Percentiles rank a stretch among this genome's conserved stretches.
These are phyloP conservation scores for Plasmodium knowlesi DNA, from an alignment of 169 alveolate species.

Conservation along the genomic window DNA sequence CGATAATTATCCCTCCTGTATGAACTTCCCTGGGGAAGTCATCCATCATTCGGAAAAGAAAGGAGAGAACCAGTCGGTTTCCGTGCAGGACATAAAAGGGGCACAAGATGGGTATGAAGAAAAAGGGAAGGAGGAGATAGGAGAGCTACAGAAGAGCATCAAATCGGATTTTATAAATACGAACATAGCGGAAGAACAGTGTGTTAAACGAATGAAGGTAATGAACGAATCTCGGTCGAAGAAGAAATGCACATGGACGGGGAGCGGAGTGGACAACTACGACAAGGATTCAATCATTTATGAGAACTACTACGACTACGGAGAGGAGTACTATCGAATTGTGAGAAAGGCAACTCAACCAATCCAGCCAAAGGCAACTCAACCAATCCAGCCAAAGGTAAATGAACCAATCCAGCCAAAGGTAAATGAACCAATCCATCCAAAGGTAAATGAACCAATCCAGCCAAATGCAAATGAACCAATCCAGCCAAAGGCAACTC, in stretches of 20 bases:
- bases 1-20: background rate
- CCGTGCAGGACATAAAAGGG: background rate
- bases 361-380: background rate
- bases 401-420: background rate
- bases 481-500: no score
- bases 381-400: background rate
- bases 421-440: no score
- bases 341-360: slow-evolving; percentile 23
- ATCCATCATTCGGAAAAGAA: background rate
- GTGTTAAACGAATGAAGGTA: background rate
- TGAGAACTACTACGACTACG: slow-evolving; percentile 48
- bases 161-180: background rate
- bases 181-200: background rate
- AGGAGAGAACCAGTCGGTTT: background rate
- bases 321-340: slow-evolving; percentile 48
- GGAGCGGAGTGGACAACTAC: background rate
- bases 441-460: background rate
- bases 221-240: background rate
- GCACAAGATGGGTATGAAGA: background rate
- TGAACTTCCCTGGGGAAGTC: background rate
- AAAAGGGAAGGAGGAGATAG: background rate
- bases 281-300: slow-evolving; percentile 8
- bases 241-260: slow-evolving; percentile 1
- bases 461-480: background rate
- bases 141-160: background rate